phyloP scores from a whole-genome alignment of 176 grass and related monocot genomes.

The Thalia dealbata region DNA sequence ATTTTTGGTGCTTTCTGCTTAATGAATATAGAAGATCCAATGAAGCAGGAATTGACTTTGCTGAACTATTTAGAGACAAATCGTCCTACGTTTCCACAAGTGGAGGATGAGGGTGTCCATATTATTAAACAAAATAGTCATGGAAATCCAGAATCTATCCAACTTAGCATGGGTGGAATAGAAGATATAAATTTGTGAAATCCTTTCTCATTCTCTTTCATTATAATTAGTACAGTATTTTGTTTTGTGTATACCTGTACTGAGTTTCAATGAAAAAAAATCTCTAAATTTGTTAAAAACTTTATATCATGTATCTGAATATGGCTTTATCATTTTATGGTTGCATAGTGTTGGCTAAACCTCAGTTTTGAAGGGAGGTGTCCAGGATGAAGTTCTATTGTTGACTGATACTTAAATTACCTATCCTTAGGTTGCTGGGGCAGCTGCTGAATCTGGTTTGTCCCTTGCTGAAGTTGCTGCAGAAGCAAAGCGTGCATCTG shows the following conservation, averaged over 20 bases:
- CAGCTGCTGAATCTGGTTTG: constrained; percentile 87
- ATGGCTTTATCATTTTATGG: neutral
- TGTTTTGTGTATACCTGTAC: too few species aligned
- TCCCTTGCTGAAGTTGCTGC: constrained; percentile 81
- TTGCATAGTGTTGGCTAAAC: neutral
- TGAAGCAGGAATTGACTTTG: neutral
- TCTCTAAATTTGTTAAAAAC: too few species aligned
- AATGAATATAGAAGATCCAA: neutral
- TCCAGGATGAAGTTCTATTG: neutral
- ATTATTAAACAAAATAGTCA: too few species aligned
- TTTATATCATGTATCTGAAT: too few species aligned
- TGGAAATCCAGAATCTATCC: neutral
- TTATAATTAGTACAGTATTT: too few species aligned
- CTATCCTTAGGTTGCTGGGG: constrained; percentile 83
- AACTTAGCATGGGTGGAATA: too few species aligned
- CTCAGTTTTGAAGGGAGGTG: neutral
- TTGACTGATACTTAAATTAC: constrained; percentile 5
- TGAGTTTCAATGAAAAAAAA: too few species aligned
- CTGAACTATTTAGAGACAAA: neutral
- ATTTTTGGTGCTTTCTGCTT: neutral
- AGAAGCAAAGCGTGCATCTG: constrained; percentile 89
- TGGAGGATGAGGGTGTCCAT: too few species aligned
- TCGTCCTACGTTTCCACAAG: neutral
- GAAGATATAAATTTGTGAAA: too few species aligned
- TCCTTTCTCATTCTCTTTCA: too few species aligned